Base-by-base conservation (phyloP, 139 green algal species). In the Tetradesmus obliquus region DNA sequence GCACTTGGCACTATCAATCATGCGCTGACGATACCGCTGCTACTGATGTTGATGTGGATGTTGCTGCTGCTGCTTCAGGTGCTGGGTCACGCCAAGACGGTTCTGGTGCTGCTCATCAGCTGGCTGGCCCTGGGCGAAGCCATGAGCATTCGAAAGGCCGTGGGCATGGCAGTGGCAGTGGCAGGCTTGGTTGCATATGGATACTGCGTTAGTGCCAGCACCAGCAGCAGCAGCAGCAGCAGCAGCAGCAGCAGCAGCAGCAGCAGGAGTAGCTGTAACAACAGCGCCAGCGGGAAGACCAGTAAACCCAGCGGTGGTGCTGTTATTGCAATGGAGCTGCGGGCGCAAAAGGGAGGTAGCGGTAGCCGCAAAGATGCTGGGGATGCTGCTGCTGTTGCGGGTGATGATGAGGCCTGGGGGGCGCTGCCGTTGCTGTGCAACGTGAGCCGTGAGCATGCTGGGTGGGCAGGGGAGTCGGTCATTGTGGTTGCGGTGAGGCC, bases 61-160 rank as follows among this genome's bases (percentile, higher is more conserved):
- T 45, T 45, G 32, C 32, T 45, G 32, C 32, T 45, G 32, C 32
- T 45, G 32, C 32, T 93, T 0, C 32, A 45, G 32, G 32, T 45
- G 32, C 32, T 98, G 90, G 97, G 97, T 71, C 97, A 98, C 95
- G 95, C 94, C 76, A 98, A 98, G 95, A 98, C 97, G 0, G 90
- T 98, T 12, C 83, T 97, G 66, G 97, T 98, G 82, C 93, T 98
- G 84, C 91, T 97, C 54, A 94, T 94, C n/a, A 96, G 96, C 53
- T 98, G 95, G 96, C 60, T 95, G 17, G 96, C 96, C 74, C 93
- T 98, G 58, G 92, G 95, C 0, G 97, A 98, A 79, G 55, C 79
- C 32, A 96, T 98, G 89, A 95, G 81, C 17, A 45, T 1, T 2
- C 92, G 93, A 19, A 97, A 98, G 91, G 45, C 96, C 24, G 1